Evolutionary conservation across 2,329 filamentous ascomycete species (phyloP), one percentile per base, ranked within the genome.

Genomic region (Calcarisporium arbuscula): DNA sequence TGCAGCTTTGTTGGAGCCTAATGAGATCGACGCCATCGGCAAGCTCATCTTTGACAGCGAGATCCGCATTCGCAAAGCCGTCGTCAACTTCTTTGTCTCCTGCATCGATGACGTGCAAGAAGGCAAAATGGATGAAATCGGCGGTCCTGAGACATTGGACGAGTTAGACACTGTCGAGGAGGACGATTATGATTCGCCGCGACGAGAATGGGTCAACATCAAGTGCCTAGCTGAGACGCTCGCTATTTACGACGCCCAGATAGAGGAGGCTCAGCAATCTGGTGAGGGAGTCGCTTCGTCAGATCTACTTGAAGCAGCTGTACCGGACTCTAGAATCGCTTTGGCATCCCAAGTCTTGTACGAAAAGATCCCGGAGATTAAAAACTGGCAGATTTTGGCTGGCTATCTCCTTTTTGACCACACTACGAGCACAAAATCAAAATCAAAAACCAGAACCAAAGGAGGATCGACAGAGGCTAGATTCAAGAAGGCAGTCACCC

Each of bases 351-450:
- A 94, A 55, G 84, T 81, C 1, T 70, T 96, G 5, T 94, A 86
- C 50, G 85, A 92, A 43, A 82, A 83, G 47, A 75, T 95, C 40
- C 69, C 78, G 1, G 86, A 92, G 48, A 72, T 95, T 19, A 77
- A 79, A 46, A 80, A 88, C 38, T 98, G 92, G 92, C 85, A 94
- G 52, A 73, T 84, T 5, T 62, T 98, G 37, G 83, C 88, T 18
- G 88, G 88, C 12, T 98, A 95, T 57, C 72, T 98, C 6, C 68
- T 98, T 3, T 94, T 86, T 54, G 92, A 98, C 50, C 89, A 96
- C 57, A 92, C 88, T 1, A 72, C 70, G 1, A 77, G 74, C 52
- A 62, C 51, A 54, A 77, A 56, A 36, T 63, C 71, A 11, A 73
- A 62, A 43, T 54, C 61, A 65, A 79, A 47, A 60, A 69, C 45